Evolutionary conservation across 495 filamentous ascomycete genomes (phyloP), one percentile per base, ranked within the genome.

Genomic region (Penicillium goetzii): DNA sequence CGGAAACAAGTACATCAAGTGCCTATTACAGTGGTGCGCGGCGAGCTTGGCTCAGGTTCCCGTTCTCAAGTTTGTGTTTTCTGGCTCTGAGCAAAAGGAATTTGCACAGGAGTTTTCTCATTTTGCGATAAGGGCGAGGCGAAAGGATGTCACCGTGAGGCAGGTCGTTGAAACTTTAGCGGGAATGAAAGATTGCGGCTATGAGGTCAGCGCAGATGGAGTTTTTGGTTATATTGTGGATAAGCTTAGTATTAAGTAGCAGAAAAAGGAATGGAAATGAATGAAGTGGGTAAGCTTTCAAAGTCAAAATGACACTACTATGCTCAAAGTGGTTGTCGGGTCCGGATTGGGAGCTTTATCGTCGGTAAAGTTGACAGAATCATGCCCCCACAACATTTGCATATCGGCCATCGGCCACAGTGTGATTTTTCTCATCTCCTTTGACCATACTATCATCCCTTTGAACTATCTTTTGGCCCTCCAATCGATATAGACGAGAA

Each of bases 1-100:
- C 47, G 47, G 47, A 30, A 51, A 51, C 47, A 51, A 51, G 47
- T 17, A 51, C 10, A 15, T 51, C 43, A 47, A 47, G 43, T 47
- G 43, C 43, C 9, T 47, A 2, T 21, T 47, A 10, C 43, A 47
- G 10, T 47, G 43, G 43, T 47, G 43, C 25, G 43, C 43, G 5
- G 43, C 43, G 9, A 47, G 19, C 21, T 47, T 47, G 15, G 43
- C 43, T 23, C 43, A 47, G 10, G 10, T 47, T 12, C 43, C 43
- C 10, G 43, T 25, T 47, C 43, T 47, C 19, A 47, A 14, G 19
- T 25, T 25, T 25, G 43, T 47, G 4, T 23, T 47, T 25, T 19
- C 43, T 25, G 43, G 50, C 26, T 19, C 50, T 19, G 50, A 32
- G 17, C 50, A 53, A 53, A n/a, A 30, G 26, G 11, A 8, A 4